Base-by-base conservation (phyloP, 108 stramenopile genomes). In the Discostella stelligeroides region DNA sequence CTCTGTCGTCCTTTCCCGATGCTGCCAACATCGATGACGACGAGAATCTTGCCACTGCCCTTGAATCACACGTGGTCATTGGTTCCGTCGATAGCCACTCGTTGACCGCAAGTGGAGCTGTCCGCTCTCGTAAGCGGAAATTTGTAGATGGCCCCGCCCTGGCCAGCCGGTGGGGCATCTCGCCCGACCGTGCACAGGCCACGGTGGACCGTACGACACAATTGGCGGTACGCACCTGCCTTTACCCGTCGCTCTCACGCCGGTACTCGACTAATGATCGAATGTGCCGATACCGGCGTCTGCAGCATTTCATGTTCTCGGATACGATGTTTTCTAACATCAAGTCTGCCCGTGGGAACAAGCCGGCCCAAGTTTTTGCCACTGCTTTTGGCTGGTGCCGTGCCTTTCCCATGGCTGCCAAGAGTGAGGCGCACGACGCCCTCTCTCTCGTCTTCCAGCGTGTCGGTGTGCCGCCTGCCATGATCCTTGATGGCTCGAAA, bases 161-260 rank as follows among this genome's bases (percentile, higher is more conserved):
- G 13, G 60, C 69, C 45, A 24, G 62, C 27, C 57, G 72, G 0
- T 80, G 79, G 79, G 29, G 7, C 2, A 66, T 66, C 28, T 47
- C 70, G 1, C 29, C 73, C 17, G 72, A 74, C 0, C 49, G 57
- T 14, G 82, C 82, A 0, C 42, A 62, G 50, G 4, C 30, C 7
- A 82, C 82, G 0, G 14, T 82, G 0, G 2, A 62, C 17, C 11
- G 23, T 0, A 78, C 76, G 11, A 82, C 82, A 4, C 82, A 82
- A 29, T 20, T 41, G 1, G 74, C 54, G n/a, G 58, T 76, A 18
- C 57, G 66, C 0, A 51, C 29, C 38, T 30, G 75, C 34, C 8
- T 70, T 17, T 34, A 78, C 7, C 59, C 67, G 18, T 70, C 38
- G 0, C 39, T 72, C 4, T 37, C 41, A 13, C 76, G 56, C 3